Percentiles rank a stretch among this genome's conserved stretches.
Evolutionary conservation across 2,329 filamentous ascomycete species (phyloP).

Genomic region (Alternaria brassicae): DNA sequence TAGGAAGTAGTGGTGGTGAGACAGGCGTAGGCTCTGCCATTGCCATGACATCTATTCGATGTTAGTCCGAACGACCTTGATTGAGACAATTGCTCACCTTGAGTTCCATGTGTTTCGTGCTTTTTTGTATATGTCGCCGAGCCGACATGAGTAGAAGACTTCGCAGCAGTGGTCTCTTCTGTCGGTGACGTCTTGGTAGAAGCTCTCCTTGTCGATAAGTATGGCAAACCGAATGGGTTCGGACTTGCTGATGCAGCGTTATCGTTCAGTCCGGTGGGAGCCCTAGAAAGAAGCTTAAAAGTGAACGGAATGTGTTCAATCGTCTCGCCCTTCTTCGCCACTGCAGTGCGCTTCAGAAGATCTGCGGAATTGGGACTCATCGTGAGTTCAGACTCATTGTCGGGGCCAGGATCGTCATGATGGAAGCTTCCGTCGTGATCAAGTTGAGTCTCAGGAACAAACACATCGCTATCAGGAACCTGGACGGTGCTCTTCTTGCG

Average conservation of each 20-base stretch:
- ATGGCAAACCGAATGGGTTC: slow-evolving; percentile 4
- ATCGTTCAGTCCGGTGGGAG: background rate
- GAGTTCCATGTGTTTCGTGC: background rate
- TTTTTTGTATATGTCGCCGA: background rate
- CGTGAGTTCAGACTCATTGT: background rate
- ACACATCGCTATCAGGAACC: slow-evolving; percentile 26
- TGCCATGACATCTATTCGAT: background rate
- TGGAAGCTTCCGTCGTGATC: background rate
- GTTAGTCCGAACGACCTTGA: background rate
- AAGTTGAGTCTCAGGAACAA: slow-evolving; percentile 31
- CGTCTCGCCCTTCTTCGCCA: background rate
- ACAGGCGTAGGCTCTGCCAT: background rate
- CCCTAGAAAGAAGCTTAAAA: slow-evolving; percentile 3
- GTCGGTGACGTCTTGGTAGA: background rate
- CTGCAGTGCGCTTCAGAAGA: slow-evolving; percentile 6
- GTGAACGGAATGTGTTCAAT: background rate
- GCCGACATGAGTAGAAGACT: background rate
- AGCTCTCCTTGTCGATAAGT: background rate
- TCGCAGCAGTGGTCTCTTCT: background rate
- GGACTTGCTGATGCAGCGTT: background rate
- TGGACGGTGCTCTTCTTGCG: slow-evolving; percentile 15
- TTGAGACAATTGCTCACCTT: background rate
- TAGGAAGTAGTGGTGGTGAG: background rate
- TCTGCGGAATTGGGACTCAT: slow-evolving; percentile 10
- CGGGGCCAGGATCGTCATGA: background rate